Evolutionary conservation across 495 filamentous ascomycete genomes (phyloP), one percentile per base, ranked within the genome.

Genomic region (Neurospora sp.): DNA sequence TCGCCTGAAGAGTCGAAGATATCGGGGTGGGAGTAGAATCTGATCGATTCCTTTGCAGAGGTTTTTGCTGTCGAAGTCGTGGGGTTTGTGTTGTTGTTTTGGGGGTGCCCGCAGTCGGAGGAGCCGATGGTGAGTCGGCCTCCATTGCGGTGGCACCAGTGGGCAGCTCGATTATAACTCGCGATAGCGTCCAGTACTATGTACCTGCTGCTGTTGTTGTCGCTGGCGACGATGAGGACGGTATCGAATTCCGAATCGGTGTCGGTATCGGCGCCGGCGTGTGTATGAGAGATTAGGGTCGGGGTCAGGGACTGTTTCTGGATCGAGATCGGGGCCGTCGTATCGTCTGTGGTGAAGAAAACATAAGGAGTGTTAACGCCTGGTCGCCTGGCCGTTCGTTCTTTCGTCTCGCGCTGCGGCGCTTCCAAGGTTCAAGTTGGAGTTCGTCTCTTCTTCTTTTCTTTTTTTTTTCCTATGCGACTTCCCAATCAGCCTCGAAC

Each of bases 91-190:
- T 31, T 66, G 27, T 18, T 35, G 27, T 18, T 66, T 35, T 66
- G 14, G 54, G 54, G 54, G 54, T 66, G 54, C 27, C 54, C 54
- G 54, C 23, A 66, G 54, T 66, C 54, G 72, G 73, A 70, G 78
- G 72, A 31, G 79, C 72, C 74, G 78, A 72, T 27, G 75, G 75
- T 44, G 71, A 23, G 46, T 77, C 73, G 76, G 73, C 72, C 62
- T 77, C 79, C 79, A 79, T 79, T 75, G 72, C 74, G 70, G 27
- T 46, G 73, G 72, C 59, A 71, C 54, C 75, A 74, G 74, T 66
- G 54, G 54, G 27, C 12, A 10, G 54, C 27, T 16, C 3, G 7
- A 18, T 37, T 66, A 18, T 66, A 18, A 9, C 14, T 66, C 12
- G 54, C 54, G 54, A 66, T 31, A 7, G 54, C 54, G 54, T 66